A percentile compares a stretch with the other conserved stretches of the same genome.
Conservation (phyloP, 768 basidiomycete genomes). For the Dacryopinax primogenitus region DNA sequence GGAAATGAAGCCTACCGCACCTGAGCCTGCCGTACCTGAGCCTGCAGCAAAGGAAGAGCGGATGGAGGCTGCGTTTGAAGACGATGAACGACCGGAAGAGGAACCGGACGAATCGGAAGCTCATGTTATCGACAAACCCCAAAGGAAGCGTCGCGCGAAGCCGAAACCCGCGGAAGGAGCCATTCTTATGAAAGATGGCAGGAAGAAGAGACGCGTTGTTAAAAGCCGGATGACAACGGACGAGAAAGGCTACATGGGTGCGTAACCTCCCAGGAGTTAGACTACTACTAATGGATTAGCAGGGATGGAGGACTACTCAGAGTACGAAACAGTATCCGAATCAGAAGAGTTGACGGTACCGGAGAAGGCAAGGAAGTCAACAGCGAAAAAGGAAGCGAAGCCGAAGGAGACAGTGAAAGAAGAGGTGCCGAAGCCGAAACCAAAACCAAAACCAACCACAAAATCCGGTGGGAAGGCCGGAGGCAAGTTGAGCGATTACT, state of each 20-base stretch:
- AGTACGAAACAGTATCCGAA: background rate
- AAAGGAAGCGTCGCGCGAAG: background rate
- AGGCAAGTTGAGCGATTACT: background rate
- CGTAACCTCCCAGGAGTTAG: background rate
- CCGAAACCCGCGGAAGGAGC: background rate
- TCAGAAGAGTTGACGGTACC: background rate
- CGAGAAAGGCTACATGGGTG: background rate
- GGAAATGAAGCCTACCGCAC: background rate
- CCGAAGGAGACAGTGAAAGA: background rate
- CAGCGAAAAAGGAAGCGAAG: background rate
- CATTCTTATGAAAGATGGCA: background rate
- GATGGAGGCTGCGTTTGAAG: background rate
- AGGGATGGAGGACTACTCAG: background rate
- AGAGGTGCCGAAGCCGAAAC: background rate
- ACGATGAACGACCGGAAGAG: background rate
- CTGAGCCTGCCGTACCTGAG: too few relatives aligned
- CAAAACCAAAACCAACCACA: background rate
- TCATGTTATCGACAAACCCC: background rate
- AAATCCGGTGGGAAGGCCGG: background rate
- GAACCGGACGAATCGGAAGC: background rate
- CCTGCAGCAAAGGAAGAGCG: background rate
- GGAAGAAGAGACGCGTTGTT: background rate
- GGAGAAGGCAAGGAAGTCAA: background rate
- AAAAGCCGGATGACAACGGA: background rate
- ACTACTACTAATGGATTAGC: background rate